Evolutionary conservation across 1,284 basidiomycete species (phyloP).

Genomic region (Pulchroboletus neoregius): DNA sequence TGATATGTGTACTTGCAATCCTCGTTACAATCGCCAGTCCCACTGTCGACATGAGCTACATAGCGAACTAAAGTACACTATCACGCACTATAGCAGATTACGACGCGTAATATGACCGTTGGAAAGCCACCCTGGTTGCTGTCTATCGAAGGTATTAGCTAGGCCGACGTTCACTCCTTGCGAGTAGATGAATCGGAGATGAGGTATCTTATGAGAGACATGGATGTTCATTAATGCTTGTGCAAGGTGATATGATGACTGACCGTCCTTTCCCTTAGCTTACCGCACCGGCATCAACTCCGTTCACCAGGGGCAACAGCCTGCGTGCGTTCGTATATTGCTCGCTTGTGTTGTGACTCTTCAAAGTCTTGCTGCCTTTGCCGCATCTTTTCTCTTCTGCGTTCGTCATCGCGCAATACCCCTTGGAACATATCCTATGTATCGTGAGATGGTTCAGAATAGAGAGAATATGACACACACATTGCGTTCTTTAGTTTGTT

Average conservation of each 20-base stretch:
- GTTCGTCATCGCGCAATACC: conserved; percentile 83
- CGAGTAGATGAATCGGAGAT: neutral
- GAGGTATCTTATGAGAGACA: neutral
- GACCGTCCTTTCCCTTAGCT: conserved; percentile 2
- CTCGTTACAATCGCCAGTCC: too few species aligned
- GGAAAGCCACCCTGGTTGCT: neutral
- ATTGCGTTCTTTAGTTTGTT: conserved; percentile 84
- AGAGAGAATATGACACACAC: conserved; percentile 39
- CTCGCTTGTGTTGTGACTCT: conserved; percentile 61
- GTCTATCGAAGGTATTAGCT: conserved; percentile 7
- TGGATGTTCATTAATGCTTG: neutral
- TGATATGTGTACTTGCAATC: neutral
- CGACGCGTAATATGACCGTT: neutral
- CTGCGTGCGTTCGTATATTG: conserved; percentile 66
- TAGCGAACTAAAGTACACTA: neutral
- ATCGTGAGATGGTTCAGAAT: conserved; percentile 7
- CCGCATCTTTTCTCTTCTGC: conserved; percentile 66
- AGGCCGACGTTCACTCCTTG: neutral
- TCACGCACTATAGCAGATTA: conserved; percentile 19
- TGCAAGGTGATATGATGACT: neutral
- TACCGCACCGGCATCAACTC: conserved; percentile 3
- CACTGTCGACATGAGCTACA: conserved; percentile 14
- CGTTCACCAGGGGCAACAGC: conserved; percentile 36
- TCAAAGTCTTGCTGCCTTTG: conserved; percentile 65
- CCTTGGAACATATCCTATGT: conserved; percentile 88